Conservation (phyloP, 768 basidiomycete genomes). For the Clathrus columnatus region DNA sequence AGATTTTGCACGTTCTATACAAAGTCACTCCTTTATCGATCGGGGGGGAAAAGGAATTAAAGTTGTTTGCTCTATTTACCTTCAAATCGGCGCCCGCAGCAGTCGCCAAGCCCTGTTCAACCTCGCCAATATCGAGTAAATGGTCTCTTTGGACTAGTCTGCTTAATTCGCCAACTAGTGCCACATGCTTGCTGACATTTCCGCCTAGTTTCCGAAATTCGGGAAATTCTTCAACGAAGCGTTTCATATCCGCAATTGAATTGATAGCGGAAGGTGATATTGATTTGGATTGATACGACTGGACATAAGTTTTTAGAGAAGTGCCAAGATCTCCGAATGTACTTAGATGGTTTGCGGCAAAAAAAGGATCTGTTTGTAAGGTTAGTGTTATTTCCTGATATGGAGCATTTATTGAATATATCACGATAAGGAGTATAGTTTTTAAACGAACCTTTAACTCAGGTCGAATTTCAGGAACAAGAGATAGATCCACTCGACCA, state of each 20-base stretch:
- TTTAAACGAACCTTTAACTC: slow-evolving; percentile 64
- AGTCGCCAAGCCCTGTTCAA: slow-evolving; percentile 93
- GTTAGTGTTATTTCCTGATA: slow-evolving; percentile 88
- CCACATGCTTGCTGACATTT: slow-evolving; percentile 98
- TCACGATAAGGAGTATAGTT: not conserved
- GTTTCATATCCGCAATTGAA: slow-evolving; percentile 95
- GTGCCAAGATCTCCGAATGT: slow-evolving; percentile 97
- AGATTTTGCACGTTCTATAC: slow-evolving; percentile 73
- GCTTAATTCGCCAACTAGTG: slow-evolving; percentile 92
- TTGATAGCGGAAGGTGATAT: slow-evolving; percentile 76
- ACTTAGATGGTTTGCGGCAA: slow-evolving; percentile 78
- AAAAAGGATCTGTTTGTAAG: slow-evolving; percentile 87
- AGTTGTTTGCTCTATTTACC: slow-evolving; percentile 25
- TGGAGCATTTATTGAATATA: not conserved
- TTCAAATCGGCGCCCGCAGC: slow-evolving; percentile 84
- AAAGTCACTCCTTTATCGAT: not conserved
- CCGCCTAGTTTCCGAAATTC: slow-evolving; percentile 95
- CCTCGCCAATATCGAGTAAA: slow-evolving; percentile 82
- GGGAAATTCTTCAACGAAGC: slow-evolving; percentile 95
- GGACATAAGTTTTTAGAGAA: slow-evolving; percentile 85
- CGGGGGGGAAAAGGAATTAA: not conserved
- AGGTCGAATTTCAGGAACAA: slow-evolving; percentile 77
- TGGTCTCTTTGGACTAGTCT: slow-evolving; percentile 80
- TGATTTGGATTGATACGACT: slow-evolving; percentile 84
- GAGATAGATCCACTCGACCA: slow-evolving; percentile 77